These are phyloP conservation scores for Begonia masoniana DNA, from an alignment of 306 rosid species.

Conservation along the genomic window DNA sequence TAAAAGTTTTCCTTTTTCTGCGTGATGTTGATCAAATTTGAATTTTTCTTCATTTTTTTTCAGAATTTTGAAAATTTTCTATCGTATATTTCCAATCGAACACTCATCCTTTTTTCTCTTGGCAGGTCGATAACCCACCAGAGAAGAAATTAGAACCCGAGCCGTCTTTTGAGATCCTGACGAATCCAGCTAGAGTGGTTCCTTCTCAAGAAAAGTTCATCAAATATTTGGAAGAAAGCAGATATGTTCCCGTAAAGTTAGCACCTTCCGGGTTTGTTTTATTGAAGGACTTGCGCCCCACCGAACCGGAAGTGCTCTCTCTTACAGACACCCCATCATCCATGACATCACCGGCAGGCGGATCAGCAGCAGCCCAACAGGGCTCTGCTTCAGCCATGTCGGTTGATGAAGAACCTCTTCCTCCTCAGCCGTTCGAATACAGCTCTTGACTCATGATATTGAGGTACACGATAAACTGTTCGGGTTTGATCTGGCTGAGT, in stretches of 20 bases:
- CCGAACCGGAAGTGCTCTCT: conserved; percentile 84
- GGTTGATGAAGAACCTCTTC: conserved; percentile 94
- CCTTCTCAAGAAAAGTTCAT: conserved; percentile 90
- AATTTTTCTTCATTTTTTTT: too few species aligned
- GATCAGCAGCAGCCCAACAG: conserved; percentile 59
- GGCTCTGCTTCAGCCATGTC: conserved; percentile 79
- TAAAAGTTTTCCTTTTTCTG: not conserved
- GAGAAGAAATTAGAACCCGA: conserved; percentile 94
- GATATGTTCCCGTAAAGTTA: conserved; percentile 83
- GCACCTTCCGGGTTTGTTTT: conserved; percentile 94
- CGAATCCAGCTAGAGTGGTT: conserved; percentile 95
- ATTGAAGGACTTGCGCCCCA: conserved; percentile 66
- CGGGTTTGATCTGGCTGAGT: too few species aligned
- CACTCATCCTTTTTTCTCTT: not conserved
- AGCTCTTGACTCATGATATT: conserved; percentile 24
- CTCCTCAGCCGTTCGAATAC: conserved; percentile 90
- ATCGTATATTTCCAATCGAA: too few species aligned
- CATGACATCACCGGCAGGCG: conserved; percentile 55
- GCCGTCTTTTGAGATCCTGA: conserved; percentile 69
- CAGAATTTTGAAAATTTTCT: too few species aligned
- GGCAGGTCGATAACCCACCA: conserved; percentile 58
- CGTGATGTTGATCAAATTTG: too few species aligned
- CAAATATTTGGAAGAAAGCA: conserved; percentile 74
- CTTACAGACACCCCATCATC: conserved; percentile 81
- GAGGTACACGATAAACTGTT: too few species aligned